Percentiles rank a stretch among this genome's conserved stretches.
Evolutionary conservation across 2,329 filamentous ascomycete species (phyloP).

Genomic region (Clarireedia sp.): DNA sequence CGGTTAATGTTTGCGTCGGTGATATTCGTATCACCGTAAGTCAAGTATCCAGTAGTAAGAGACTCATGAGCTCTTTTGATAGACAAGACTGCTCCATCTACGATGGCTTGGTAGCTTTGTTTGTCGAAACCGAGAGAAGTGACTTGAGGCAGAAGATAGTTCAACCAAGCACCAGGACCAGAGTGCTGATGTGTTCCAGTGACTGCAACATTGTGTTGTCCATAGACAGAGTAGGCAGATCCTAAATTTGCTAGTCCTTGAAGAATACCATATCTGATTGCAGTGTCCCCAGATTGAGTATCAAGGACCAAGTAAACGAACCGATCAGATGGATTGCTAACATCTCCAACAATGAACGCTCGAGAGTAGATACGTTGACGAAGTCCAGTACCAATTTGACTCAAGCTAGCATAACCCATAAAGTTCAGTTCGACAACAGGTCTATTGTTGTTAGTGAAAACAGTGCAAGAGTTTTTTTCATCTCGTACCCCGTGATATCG

Average conservation of each 20-base stretch:
- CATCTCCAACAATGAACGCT: slow-evolving; percentile 75
- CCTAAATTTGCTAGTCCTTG: slow-evolving; percentile 64
- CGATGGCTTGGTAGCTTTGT: slow-evolving; percentile 84
- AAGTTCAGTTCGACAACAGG: slow-evolving; percentile 88
- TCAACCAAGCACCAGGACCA: slow-evolving; percentile 85
- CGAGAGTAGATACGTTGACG: slow-evolving; percentile 85
- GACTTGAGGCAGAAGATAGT: slow-evolving; percentile 86
- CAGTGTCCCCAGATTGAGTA: slow-evolving; percentile 78
- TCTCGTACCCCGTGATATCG: slow-evolving; percentile 54
- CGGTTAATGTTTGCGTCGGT: slow-evolving; percentile 77
- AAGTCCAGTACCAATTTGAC: slow-evolving; percentile 74
- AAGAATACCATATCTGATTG: slow-evolving; percentile 77
- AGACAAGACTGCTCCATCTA: slow-evolving; percentile 74
- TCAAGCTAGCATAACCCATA: slow-evolving; percentile 80
- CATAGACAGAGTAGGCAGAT: slow-evolving; percentile 64
- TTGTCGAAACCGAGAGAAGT: slow-evolving; percentile 77
- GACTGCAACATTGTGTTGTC: slow-evolving; percentile 72
- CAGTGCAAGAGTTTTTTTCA: background rate
- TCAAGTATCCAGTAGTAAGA: slow-evolving; percentile 56
- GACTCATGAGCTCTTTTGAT: slow-evolving; percentile 73
- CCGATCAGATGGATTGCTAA: slow-evolving; percentile 57
- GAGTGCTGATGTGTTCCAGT: slow-evolving; percentile 90
- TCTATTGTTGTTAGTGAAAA: slow-evolving; percentile 13
- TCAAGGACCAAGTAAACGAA: slow-evolving; percentile 85
- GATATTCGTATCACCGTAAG: slow-evolving; percentile 61